Conservation (phyloP, 306 rosid species). For the Hippophae tibetana region DNA sequence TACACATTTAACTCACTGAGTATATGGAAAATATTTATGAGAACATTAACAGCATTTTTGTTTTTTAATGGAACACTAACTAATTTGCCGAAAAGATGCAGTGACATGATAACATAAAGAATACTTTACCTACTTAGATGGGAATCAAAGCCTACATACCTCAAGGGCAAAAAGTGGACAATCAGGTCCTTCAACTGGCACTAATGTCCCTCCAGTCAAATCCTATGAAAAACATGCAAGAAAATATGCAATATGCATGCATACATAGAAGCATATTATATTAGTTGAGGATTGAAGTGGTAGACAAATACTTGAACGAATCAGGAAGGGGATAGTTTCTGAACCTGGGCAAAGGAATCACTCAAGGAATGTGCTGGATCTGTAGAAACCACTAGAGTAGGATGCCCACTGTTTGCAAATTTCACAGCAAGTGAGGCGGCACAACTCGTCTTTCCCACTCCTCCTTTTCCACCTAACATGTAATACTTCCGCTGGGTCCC, state of each 20-base stretch:
- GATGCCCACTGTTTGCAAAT: constrained; percentile 91
- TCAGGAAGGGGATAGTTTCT: constrained; percentile 1
- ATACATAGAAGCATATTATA: neutral
- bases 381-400: constrained; percentile 93
- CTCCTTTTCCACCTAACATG: constrained; percentile 93
- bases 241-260: neutral
- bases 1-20: constrained; percentile 31
- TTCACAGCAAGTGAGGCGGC: constrained; percentile 90
- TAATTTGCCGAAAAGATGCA: constrained; percentile 3
- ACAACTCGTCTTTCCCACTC: constrained; percentile 91
- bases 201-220: constrained; percentile 75
- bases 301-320: constrained; percentile 10
- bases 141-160: constrained; percentile 33
- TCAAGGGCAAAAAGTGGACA: constrained; percentile 93
- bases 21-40: constrained; percentile 5
- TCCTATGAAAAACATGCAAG: constrained; percentile 31
- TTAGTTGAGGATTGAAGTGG: neutral
- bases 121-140: neutral
- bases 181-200: constrained; percentile 92
- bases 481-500: constrained; percentile 70
- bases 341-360: constrained; percentile 98
- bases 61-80: constrained; percentile 4
- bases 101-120: neutral
- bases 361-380: constrained; percentile 99
- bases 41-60: constrained; percentile 7